Evolutionary conservation across 2,329 filamentous ascomycete species (phyloP).

Genomic region (Aspergillus sp.): DNA sequence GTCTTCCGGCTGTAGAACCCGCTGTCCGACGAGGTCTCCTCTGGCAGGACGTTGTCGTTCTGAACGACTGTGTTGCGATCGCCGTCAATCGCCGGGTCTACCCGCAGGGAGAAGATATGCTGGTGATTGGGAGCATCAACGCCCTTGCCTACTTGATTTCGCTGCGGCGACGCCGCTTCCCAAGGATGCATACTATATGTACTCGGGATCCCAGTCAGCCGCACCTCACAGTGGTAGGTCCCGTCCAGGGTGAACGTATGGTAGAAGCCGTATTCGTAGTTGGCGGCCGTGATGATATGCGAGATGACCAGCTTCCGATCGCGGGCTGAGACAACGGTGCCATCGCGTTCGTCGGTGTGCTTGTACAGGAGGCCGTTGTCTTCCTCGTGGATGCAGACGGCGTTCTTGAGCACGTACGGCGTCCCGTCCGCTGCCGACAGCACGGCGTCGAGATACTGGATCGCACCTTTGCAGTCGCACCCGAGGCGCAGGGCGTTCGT

Average conservation of each 20-base stretch:
- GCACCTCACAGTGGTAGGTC: slow-evolving; percentile 84
- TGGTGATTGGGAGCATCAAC: slow-evolving; percentile 69
- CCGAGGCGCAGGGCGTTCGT: slow-evolving; percentile 47
- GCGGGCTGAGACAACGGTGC: slow-evolving; percentile 78
- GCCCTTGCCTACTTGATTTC: slow-evolving; percentile 63
- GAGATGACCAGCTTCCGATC: slow-evolving; percentile 81
- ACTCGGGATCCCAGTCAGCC: slow-evolving; percentile 87
- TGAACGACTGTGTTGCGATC: slow-evolving; percentile 50
- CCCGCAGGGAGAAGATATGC: slow-evolving; percentile 65
- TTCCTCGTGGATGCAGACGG: slow-evolving; percentile 4
- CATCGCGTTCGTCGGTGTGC: slow-evolving; percentile 86
- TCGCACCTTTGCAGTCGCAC: slow-evolving; percentile 39
- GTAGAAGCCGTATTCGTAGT: slow-evolving; percentile 85
- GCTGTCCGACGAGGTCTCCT: slow-evolving; percentile 67
- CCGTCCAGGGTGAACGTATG: slow-evolving; percentile 90
- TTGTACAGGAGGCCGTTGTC: slow-evolving; percentile 50
- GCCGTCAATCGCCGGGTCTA: slow-evolving; percentile 64
- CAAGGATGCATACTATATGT: slow-evolving; percentile 68
- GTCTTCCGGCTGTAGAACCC: slow-evolving; percentile 57
- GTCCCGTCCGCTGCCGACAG: slow-evolving; percentile 23
- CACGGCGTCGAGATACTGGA: slow-evolving; percentile 27
- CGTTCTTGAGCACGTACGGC: slow-evolving; percentile 6
- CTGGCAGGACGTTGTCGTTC: slow-evolving; percentile 37
- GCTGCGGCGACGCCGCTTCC: slow-evolving; percentile 54
- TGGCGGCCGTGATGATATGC: slow-evolving; percentile 89